Evolutionary conservation across 331 rosid species (phyloP), one percentile per base, ranked within the genome.

Genomic region (Acacia concinna): DNA sequence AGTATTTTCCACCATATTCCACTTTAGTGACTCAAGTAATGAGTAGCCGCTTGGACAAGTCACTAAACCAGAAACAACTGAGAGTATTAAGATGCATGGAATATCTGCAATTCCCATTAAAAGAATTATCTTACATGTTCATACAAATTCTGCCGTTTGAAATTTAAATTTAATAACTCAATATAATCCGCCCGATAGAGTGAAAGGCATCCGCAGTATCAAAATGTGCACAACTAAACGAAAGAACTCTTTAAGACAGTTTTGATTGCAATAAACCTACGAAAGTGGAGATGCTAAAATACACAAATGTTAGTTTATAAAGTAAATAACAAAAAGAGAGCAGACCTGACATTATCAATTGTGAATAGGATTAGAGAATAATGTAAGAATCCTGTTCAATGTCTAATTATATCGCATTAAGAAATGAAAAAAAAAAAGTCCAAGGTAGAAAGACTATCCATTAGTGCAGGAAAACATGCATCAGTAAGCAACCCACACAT

Each of bases 101-200:
- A 70, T 74, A 85, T 79, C 91, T 87, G 81, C 82, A 90, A 78
- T 59, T 76, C 80, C 64, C 74, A 51, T 41, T 56, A 85, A 70
- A 41, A 75, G 49, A 87, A 76, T 80, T 77, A 77, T 23, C 57
- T 52, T 37, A 75, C 44, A 79, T 64, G 27, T 59, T 71, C 6
- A 65, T 40, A 77, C 70, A 63, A 31, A 38, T 43, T 80, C 71
- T 70, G 68, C 77, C 14, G 27, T 69, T 71, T 47, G 10, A 71
- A 68, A 15, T 68, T 23, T 41, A 68, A 68, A 73, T 41, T 77
- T 38, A 8, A 38, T 38, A 38, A 40, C 56, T 17, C 20, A 18
- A 41, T 77, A 81, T 32, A 44, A 38, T 76, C 56, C 32, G 52
- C 68, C 57, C 67, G 49, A 82, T 62, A 73, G 56, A 54, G 41